Evolutionary conservation across 805 yeast species (phyloP), one percentile per base, ranked within the genome.

Genomic region (Candida oleophila): DNA sequence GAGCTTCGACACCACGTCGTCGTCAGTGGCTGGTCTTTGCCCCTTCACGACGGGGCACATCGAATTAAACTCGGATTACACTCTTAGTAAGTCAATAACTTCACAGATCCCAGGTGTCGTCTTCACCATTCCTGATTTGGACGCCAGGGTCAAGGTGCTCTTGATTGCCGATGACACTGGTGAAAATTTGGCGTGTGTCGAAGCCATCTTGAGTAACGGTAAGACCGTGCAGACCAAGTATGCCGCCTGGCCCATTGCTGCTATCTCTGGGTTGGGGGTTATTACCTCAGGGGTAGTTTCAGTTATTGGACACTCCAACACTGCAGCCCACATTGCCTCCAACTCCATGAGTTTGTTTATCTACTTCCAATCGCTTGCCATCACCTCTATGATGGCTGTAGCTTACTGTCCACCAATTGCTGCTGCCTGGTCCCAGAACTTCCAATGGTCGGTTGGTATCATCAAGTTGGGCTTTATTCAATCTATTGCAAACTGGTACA

Each of bases 261-360:
- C 89, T 19, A 78, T 94, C 38, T 81, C 97, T 2, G 95, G 96
- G 42, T 64, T 89, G 39, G 98, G 98, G 49, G 78, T 94, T 42
- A 64, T 90, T 40, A 85, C 95, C 3, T 87, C 97, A 1, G 96
- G 96, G 20, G 78, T 89, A 46, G 82, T 89, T 32, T 88, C 96
- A 0, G 82, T 90, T 36, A 76, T 86, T 53, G 97, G 98, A 9
- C 94, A 91, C 63, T 83, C 94, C 16, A 82, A 84, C 50, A 92
- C 97, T 1, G 96, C 99, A 2, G 91, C 97, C 2, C 98, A 94
- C 63, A 90, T 94, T 60, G 96, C 97, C n/a, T 87, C 97, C 16
- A 94, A 94, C 70, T 85, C 96, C 15, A 85, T 92, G 61, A 88
- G 97, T 1, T 73, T 94, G 50, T 94, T 94, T 68, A 82, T 90